Percentiles rank a stretch among this genome's conserved stretches.
Evolutionary conservation across 73 alveolate genomes (phyloP).

Genomic region (Tetrahymena malaccensis): DNA sequence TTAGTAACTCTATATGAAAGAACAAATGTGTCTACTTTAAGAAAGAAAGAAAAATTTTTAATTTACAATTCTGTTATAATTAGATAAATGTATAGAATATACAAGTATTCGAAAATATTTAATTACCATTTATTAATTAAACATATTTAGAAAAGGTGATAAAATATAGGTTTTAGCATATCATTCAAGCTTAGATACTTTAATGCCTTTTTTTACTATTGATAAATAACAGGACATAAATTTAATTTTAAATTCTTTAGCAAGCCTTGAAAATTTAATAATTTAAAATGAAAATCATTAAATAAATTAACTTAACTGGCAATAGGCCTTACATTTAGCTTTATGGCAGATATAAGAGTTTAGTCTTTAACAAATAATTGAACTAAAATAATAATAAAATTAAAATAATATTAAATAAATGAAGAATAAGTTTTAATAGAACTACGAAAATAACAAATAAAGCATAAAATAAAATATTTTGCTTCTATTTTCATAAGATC

Average conservation of each 20-base stretch:
- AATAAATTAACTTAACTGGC: background rate
- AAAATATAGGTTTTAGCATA: background rate
- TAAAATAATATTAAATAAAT: background rate
- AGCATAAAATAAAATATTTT: too few species aligned
- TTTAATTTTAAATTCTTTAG: background rate
- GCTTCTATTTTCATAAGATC: background rate
- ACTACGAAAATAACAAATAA: too few species aligned
- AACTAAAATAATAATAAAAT: background rate
- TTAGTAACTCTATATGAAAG: background rate
- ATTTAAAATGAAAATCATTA: background rate
- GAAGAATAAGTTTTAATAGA: too few species aligned
- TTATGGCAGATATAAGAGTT: background rate
- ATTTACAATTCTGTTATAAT: background rate
- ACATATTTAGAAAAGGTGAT: background rate
- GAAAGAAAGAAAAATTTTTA: background rate
- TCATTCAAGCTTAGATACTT: background rate
- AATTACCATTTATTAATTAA: background rate
- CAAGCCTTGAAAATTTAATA: background rate
- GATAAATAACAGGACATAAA: background rate
- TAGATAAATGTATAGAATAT: background rate
- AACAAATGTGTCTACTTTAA: background rate
- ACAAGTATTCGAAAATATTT: background rate
- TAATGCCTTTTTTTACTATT: background rate
- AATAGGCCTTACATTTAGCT: background rate
- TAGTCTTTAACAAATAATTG: background rate